Base-by-base conservation (phyloP, 139 green algal genomes). In the Mychonastes homosphaera region DNA sequence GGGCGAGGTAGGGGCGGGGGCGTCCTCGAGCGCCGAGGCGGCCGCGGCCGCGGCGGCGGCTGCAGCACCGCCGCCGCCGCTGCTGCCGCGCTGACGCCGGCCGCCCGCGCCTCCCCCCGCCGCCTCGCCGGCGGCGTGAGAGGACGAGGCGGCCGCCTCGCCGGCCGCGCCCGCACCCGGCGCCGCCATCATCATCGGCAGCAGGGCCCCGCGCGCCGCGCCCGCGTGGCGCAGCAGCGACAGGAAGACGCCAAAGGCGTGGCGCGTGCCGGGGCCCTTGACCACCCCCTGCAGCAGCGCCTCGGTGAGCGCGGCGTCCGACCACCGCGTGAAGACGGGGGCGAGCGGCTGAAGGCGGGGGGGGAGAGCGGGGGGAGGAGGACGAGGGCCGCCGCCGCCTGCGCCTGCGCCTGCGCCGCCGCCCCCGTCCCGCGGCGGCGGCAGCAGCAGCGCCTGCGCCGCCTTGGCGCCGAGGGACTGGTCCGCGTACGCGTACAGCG, bases 141-240 rank as follows among this genome's bases (percentile, higher is more conserved):
- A n/a, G n/a, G n/a, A n/a, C n/a, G n/a, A n/a, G n/a, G n/a, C n/a
- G n/a, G n/a, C n/a, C n/a, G n/a, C n/a, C n/a, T n/a, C n/a, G n/a
- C n/a, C n/a, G n/a, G n/a, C n/a, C n/a, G n/a, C n/a, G n/a, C n/a
- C n/a, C n/a, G n/a, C n/a, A n/a, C n/a, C n/a, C n/a, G n/a, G n/a
- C n/a, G n/a, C n/a, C n/a, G n/a, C n/a, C n/a, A n/a, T n/a, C n/a
- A n/a, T n/a, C n/a, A n/a, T n/a, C n/a, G n/a, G n/a, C n/a, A n/a
- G n/a, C n/a, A n/a, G n/a, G n/a, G n/a, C n/a, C n/a, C n/a, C n/a
- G n/a, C n/a, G n/a, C n/a, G n/a, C n/a, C n/a, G n/a, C n/a, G n/a
- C n/a, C n/a, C n/a, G 61, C 61, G 29, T 67, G 61, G 23, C 61
- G 39, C 50, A 67, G 61, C 39, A 67, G 36, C 12, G 61, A 67